phyloP scores from a whole-genome alignment of 345 rosid genomes.

The Linum tenue region DNA sequence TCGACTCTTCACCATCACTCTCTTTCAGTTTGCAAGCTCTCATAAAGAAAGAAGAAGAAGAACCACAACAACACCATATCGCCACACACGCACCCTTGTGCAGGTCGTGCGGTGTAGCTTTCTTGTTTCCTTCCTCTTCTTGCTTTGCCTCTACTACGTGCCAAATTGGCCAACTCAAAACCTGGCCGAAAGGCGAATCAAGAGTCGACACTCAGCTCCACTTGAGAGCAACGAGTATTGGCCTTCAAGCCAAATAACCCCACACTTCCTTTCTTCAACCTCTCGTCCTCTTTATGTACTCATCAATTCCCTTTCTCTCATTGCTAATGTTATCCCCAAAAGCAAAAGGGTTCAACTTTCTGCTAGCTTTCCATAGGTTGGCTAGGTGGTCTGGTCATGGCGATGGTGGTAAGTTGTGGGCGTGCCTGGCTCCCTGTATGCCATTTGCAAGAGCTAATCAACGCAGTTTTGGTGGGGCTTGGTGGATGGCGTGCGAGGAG shows the following conservation, averaged over 20 bases:
- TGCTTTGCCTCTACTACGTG: background rate
- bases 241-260: background rate
- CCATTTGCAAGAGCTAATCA: background rate
- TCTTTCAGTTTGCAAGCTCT: background rate
- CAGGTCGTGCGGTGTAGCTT: background rate
- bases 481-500: background rate
- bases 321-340: too few species aligned
- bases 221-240: background rate
- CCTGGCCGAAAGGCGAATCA: background rate
- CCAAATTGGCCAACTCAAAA: background rate
- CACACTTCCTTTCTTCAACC: background rate
- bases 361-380: background rate
- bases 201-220: background rate
- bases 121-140: background rate
- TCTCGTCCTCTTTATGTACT: background rate
- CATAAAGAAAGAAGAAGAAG: background rate
- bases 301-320: too few species aligned
- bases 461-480: background rate
- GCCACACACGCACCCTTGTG: background rate
- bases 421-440: conserved; percentile 1
- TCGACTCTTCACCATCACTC: background rate
- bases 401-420: background rate
- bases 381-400: background rate
- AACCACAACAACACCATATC: background rate
- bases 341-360: too few species aligned